phyloP scores from a whole-genome alignment of 2,329 filamentous ascomycete species.

The Ascochyta clinopodiicola region DNA sequence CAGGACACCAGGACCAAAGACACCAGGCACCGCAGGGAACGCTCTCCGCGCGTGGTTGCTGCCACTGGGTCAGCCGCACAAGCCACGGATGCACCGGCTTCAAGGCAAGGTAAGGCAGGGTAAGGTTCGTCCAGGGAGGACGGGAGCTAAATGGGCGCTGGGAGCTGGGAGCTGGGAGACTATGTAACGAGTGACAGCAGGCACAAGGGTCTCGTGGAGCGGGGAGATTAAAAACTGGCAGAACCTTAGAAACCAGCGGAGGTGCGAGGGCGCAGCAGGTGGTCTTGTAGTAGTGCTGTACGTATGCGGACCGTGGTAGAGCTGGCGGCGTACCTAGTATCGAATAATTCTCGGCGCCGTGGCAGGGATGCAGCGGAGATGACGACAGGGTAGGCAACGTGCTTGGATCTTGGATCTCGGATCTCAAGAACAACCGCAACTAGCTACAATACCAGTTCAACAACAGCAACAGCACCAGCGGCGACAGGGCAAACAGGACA shows the following conservation, averaged over 20 bases:
- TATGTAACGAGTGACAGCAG: slow-evolving; percentile 34
- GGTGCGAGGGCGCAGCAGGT: slow-evolving; percentile 7
- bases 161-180: slow-evolving; percentile 3
- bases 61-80: slow-evolving; percentile 31
- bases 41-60: slow-evolving; percentile 26
- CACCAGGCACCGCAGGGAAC: slow-evolving; percentile 13
- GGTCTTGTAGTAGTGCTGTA: slow-evolving; percentile 12
- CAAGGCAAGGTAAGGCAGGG: not conserved
- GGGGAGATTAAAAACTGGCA: slow-evolving; percentile 8
- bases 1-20: not conserved
- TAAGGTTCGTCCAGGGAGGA: slow-evolving; percentile 14
- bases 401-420: not conserved
- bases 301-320: slow-evolving; percentile 13
- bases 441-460: slow-evolving; percentile 1
- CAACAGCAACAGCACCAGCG: no score
- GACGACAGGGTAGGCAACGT: slow-evolving; percentile 6
- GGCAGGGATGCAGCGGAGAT: slow-evolving; percentile 17
- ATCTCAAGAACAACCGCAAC: slow-evolving; percentile 1
- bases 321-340: slow-evolving; percentile 1
- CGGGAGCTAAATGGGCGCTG: slow-evolving; percentile 5
- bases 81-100: slow-evolving; percentile 40
- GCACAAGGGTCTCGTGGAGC: slow-evolving; percentile 18
- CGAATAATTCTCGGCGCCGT: slow-evolving; percentile 14
- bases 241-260: slow-evolving; percentile 2
- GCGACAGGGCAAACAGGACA: not conserved